Evolutionary conservation across 139 green algal species (phyloP), one percentile per base, ranked within the genome.

Genomic region (Chlamydomonas urium): DNA sequence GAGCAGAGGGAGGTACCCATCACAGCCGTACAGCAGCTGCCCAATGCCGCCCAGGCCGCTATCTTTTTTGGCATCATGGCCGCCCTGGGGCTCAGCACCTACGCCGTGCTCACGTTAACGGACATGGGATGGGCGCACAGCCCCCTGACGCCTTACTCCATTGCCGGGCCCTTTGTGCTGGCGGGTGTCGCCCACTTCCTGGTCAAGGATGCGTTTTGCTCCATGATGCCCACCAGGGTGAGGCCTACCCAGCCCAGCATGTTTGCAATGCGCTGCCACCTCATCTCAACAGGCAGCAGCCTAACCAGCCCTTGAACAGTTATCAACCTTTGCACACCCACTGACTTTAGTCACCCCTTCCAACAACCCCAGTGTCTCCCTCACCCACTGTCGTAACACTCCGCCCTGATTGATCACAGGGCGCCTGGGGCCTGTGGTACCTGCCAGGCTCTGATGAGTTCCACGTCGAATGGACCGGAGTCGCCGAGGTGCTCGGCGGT

Each of bases 391-490:
- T 63, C 19, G 26, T 63, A 21, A 34, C 19, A 65, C 26, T 65
- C 26, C n/a, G 26, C 10, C 56, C 56, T 4, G n/a, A 24, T 42
- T 21, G 19, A 67, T 24, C 47, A 45, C 37, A 79, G 42, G 77
- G 77, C 24, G 71, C 77, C 4, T 87, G 75, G 75, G 81, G 81
- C 1, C 56, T 84, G 33, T 87, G 75, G 76, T 59, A 73, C 70
- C 69, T 87, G 4, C 78, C 78, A 0, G 81, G 78, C 3, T 78
- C 73, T 2, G 71, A 62, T n/a, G 56, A 33, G 10, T 87, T 84
- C 37, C 81, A 84, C 56, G 81, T 84, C 34, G 58, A 78, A 2
- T 87, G 78, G 81, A 84, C 75, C 6, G 71, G 83, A 36, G 79
- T 83, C 1, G 79, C 77, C 1, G 83, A 88, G 66, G 68, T 88